phyloP scores from a whole-genome alignment of 306 rosid species.

The cucumber (Cucumis sativus) region Cucumber_9930_V3 NC_026658.2:21399001-21399500 shows the following conservation, averaged over 20 bases:
- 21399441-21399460: conserved; percentile 38
- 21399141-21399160: neutral
- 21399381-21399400: neutral
- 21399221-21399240: conserved; percentile 82
- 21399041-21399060: conserved; percentile 58
- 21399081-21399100: conserved; percentile 18
- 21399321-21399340: neutral
- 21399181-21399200: neutral
- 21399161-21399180: neutral
- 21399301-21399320: conserved; percentile 50
- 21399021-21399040: conserved; percentile 67
- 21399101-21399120: conserved; percentile 5
- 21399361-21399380: neutral
- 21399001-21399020: conserved; percentile 46
- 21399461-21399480: conserved; percentile 73
- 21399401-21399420: conserved; percentile 54
- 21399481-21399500: conserved; percentile 58
- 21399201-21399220: conserved; percentile 20
- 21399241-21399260: conserved; percentile 67
- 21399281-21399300: conserved; percentile 33
- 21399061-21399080: conserved; percentile 77
- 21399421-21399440: conserved; percentile 30
- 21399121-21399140: neutral
- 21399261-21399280: conserved; percentile 60
- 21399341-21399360: neutral